Evolutionary conservation across 768 basidiomycete species (phyloP).

Genomic region (Fomitopsis pulvina): DNA sequence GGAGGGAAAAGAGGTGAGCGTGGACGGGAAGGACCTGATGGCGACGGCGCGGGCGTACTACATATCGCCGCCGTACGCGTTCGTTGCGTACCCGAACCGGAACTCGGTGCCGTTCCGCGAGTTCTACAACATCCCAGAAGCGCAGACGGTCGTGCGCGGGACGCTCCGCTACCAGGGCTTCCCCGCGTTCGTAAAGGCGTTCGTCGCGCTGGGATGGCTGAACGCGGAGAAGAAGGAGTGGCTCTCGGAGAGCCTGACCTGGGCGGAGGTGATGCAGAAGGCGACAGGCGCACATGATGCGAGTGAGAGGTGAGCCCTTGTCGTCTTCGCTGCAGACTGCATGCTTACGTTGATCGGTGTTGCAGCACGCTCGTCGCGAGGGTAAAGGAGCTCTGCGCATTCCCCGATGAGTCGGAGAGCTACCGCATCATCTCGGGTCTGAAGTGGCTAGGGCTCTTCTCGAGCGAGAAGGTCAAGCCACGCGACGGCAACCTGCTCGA

Average conservation of each 20-base stretch:
- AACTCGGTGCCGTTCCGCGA: constrained; percentile 88
- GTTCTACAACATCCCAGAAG: constrained; percentile 90
- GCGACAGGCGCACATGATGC: constrained; percentile 62
- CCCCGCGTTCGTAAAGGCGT: constrained; percentile 86
- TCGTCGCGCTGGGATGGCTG: constrained; percentile 86
- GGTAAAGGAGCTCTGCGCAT: constrained; percentile 62
- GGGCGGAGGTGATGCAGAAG: constrained; percentile 78
- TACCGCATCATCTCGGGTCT: constrained; percentile 83
- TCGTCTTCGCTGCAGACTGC: not conserved
- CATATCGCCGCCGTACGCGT: constrained; percentile 92
- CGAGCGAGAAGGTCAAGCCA: constrained; percentile 50
- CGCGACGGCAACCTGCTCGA: constrained; percentile 80
- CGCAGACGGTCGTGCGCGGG: constrained; percentile 86
- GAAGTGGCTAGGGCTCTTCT: constrained; percentile 92
- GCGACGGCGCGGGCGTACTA: constrained; percentile 85
- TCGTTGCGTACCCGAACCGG: constrained; percentile 96
- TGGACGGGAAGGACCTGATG: constrained; percentile 86
- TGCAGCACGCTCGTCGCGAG: constrained; percentile 65
- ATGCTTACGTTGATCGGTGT: not conserved
- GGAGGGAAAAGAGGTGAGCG: constrained; percentile 52
- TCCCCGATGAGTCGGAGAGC: constrained; percentile 66
- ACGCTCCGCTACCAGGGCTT: constrained; percentile 95
- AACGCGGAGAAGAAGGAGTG: constrained; percentile 71
- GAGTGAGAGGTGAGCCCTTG: constrained; percentile 52
- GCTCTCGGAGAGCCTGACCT: constrained; percentile 68